Percentiles rank a stretch among this genome's conserved stretches.
phyloP scores from a whole-genome alignment of 139 green algal genomes.

The Volvox africanus region DNA sequence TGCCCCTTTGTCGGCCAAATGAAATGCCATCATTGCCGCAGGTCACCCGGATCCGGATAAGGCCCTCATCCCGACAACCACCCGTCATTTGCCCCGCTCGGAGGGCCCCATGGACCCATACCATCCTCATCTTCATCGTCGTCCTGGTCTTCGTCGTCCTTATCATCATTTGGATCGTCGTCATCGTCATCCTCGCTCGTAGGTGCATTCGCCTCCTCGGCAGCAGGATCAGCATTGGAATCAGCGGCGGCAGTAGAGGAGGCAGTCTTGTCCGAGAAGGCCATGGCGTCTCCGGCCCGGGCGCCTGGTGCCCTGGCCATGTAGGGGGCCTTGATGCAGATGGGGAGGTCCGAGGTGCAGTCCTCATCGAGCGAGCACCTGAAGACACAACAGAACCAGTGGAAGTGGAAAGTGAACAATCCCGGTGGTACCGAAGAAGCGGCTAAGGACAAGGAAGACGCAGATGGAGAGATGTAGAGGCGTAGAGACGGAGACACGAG shows the following conservation, averaged over 20 bases:
- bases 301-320: background rate
- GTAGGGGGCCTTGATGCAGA: conserved; percentile 44
- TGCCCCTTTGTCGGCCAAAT: too few relatives aligned
- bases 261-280: background rate
- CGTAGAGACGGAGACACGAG: too few relatives aligned
- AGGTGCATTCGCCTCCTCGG: background rate
- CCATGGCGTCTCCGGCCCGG: background rate
- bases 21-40: too few relatives aligned
- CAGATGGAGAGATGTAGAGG: too few relatives aligned
- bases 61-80: too few relatives aligned
- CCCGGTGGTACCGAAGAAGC: too few relatives aligned
- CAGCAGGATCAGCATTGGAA: background rate
- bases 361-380: conserved; percentile 17
- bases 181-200: background rate
- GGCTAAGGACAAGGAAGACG: too few relatives aligned
- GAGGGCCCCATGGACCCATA: background rate
- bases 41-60: too few relatives aligned
- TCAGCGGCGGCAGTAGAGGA: background rate
- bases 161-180: conserved; percentile 3
- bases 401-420: background rate
- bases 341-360: conserved; percentile 16
- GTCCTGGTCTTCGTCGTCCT: conserved; percentile 13
- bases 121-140: conserved; percentile 21
- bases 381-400: background rate
- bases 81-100: too few relatives aligned